Base-by-base conservation (phyloP, 257 asterid genomes). In the Anisodus acutangulus region DNA sequence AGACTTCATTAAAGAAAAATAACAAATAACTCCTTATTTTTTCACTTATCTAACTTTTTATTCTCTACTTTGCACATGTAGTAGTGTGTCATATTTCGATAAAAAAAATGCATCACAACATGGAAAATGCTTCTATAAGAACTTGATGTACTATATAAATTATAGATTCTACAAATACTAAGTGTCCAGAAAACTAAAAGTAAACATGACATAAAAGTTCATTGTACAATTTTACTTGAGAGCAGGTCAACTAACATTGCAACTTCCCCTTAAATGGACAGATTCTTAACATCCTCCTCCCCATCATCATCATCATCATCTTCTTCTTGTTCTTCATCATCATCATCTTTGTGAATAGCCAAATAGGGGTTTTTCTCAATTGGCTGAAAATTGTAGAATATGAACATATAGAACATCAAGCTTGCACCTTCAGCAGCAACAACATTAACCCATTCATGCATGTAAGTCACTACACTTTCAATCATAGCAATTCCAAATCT, bases 341-440 rank as follows among this genome's bases (percentile, higher is more conserved):
- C 60, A 0, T 43, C 76, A 43, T 12, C 19, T 62, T 84, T 76
- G 39, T 80, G 59, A 72, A 86, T 54, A 15, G 55, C 84, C 31
- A 85, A 83, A 84, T 89, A 89, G 3, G 84, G 84, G 68, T 89
- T 89, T 78, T 70, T 87, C 45, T 87, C 88, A 59, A 81, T 84
- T 6, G 89, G 91, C 47, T 68, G 81, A 80, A 88, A 88, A 80
- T 83, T 87, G 39, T 81, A 86, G 54, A 88, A 88, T 35, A 87
- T 85, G 45, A 87, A 80, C 51, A 87, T 3, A 81, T 88, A 88
- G n/a, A 88, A 88, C 9, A 64, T 84, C 35, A 88, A 76, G 54
- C 89, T 87, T 45, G 87, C 89, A n/a, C 84, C 86, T 69, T 88
- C 89, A 6, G 80, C 86, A 53, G 87, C 85, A 55, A 81, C 85